Conservation (phyloP, 352 stramenopile species). For the Phytophthora litchii region DNA sequence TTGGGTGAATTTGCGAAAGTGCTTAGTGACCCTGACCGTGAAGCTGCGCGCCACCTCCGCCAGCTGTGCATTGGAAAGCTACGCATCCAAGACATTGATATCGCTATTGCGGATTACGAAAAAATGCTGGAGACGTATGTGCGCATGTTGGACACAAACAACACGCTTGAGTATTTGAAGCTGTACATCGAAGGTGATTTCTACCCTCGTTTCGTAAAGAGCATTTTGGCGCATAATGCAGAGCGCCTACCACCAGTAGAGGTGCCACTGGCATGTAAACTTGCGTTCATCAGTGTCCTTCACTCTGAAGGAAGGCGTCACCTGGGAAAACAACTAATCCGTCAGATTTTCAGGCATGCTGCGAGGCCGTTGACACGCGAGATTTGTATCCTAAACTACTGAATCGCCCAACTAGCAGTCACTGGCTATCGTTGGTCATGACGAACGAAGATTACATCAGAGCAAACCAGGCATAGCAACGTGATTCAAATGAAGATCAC, state of each 20-base stretch:
- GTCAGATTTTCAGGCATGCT: conserved; percentile 24
- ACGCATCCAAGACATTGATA: conserved; percentile 20
- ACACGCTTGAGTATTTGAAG: conserved; percentile 19
- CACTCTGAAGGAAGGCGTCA: background rate
- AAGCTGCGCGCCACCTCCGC: conserved; percentile 7
- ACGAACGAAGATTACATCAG: too few relatives aligned
- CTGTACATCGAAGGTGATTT: conserved; percentile 22
- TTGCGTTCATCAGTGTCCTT: conserved; percentile 13
- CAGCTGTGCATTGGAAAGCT: conserved; percentile 24
- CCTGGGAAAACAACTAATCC: conserved; percentile 3
- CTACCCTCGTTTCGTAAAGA: conserved; percentile 16
- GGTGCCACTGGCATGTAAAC: conserved; percentile 5
- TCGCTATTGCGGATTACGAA: conserved; percentile 15
- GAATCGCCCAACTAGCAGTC: background rate
- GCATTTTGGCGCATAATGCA: conserved; percentile 11
- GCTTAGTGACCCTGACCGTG: conserved; percentile 17
- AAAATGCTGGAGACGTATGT: conserved; percentile 19
- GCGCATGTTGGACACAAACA: conserved; percentile 23
- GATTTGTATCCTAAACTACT: conserved; percentile 35
- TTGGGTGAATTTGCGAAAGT: conserved; percentile 24
- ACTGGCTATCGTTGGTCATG: too few relatives aligned
- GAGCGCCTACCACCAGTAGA: conserved; percentile 9
- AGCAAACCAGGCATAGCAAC: too few relatives aligned
- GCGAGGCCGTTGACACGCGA: conserved; percentile 11
- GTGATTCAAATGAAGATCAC: too few relatives aligned